Evolutionary conservation across 768 basidiomycete genomes (phyloP).

Genomic region (Gelatoporia subvermispora): DNA sequence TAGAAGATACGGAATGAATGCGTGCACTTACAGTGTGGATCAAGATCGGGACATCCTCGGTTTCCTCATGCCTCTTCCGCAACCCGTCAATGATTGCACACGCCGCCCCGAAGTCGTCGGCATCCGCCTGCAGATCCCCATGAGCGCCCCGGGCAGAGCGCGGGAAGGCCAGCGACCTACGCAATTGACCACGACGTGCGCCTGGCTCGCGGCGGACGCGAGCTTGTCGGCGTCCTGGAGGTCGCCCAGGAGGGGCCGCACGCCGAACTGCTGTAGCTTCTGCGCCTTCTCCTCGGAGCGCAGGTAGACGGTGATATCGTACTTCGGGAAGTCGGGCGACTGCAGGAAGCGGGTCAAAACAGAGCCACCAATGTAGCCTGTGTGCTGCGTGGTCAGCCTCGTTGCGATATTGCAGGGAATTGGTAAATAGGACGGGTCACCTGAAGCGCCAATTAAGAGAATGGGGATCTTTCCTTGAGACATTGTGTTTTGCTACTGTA

Average conservation of each 20-base stretch:
- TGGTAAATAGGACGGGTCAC: no score
- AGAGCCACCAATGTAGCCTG: no score
- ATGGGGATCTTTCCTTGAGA: no score
- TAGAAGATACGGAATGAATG: no score
- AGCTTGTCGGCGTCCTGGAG: conserved; percentile 33
- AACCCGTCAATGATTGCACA: conserved; percentile 46
- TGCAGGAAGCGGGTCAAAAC: no score
- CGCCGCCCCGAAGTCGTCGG: no score
- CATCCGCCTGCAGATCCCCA: no score
- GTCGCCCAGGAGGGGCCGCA: conserved; percentile 15
- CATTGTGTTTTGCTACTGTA: no score
- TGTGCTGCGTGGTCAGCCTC: no score
- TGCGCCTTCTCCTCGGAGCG: conserved; percentile 32
- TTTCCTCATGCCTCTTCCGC: conserved; percentile 40
- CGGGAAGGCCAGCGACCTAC: neutral
- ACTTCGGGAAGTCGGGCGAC: conserved; percentile 24
- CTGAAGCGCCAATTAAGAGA: no score
- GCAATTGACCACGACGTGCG: conserved; percentile 32
- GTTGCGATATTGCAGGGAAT: no score
- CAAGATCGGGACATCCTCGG: conserved; percentile 39
- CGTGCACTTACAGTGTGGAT: conserved; percentile 56
- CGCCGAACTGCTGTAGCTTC: conserved; percentile 10
- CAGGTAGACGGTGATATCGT: conserved; percentile 39
- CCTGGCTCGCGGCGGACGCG: conserved; percentile 32
- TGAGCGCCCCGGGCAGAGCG: no score